Percentiles rank a stretch among this genome's conserved stretches.
Conservation (phyloP, 352 stramenopile species). For the Phytophthora idaei region DNA sequence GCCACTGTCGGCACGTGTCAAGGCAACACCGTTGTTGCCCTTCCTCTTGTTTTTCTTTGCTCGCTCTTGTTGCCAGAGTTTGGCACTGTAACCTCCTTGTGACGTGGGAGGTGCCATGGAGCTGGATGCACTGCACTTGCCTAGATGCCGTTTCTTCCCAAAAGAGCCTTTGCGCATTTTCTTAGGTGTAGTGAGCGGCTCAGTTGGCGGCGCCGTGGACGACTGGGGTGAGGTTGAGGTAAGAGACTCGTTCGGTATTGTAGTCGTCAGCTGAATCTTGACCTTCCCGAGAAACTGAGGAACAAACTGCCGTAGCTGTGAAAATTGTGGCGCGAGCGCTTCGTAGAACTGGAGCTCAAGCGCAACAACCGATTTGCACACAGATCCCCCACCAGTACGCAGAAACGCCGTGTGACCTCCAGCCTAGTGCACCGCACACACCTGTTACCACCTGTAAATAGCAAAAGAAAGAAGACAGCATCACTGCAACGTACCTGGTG, state of each 20-base stretch:
- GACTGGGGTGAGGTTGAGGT: constrained; percentile 10
- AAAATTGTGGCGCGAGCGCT: constrained; percentile 47
- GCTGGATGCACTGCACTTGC: constrained; percentile 14
- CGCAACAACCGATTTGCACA: constrained; percentile 79
- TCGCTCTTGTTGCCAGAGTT: constrained; percentile 62
- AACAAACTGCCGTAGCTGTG: constrained; percentile 71
- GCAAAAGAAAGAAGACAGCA: background rate
- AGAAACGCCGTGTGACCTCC: constrained; percentile 80
- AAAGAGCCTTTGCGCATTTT: constrained; percentile 25
- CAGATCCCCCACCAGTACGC: constrained; percentile 60
- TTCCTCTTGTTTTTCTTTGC: constrained; percentile 31
- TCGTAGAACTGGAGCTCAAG: constrained; percentile 83
- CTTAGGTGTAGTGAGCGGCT: constrained; percentile 16
- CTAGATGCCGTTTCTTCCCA: constrained; percentile 49
- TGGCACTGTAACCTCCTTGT: constrained; percentile 57
- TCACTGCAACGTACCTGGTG: constrained; percentile 52
- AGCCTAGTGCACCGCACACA: constrained; percentile 34
- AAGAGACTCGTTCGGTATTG: constrained; percentile 7
- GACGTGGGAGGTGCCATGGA: constrained; percentile 13
- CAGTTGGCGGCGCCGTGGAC: constrained; percentile 9
- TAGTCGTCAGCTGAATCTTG: constrained; percentile 55
- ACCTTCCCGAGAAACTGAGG: constrained; percentile 72
- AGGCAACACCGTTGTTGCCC: constrained; percentile 6
- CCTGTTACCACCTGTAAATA: constrained; percentile 9
- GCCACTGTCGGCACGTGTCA: constrained; percentile 18